Conservation (phyloP, 2,329 filamentous ascomycete genomes). For the Penicillium occitanis region DNA sequence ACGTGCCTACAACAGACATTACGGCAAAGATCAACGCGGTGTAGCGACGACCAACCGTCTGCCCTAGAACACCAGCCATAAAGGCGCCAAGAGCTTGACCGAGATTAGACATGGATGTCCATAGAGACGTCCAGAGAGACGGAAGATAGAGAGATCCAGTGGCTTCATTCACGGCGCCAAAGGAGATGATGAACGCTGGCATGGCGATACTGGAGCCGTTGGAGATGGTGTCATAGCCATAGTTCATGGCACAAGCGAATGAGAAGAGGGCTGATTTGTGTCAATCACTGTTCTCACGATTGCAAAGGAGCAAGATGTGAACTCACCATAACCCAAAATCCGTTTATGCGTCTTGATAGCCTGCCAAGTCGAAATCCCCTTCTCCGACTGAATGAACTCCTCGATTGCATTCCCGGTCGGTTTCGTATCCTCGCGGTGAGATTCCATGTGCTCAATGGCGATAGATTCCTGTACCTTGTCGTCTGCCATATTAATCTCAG, state of each 20-base stretch:
- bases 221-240: conserved; percentile 33
- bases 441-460: conserved; percentile 2
- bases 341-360: background rate
- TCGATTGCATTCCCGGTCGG: background rate
- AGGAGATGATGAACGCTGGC: conserved; percentile 25
- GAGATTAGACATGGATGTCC: conserved; percentile 28
- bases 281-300: no score
- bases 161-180: conserved; percentile 20
- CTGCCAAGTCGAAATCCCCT: conserved; percentile 4
- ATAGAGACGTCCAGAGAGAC: conserved; percentile 26
- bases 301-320: background rate
- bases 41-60: conserved; percentile 38
- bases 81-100: conserved; percentile 28
- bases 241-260: conserved; percentile 18
- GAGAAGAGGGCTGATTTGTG: background rate
- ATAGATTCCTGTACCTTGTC: conserved; percentile 1
- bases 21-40: conserved; percentile 34
- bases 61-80: conserved; percentile 34
- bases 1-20: conserved; percentile 24
- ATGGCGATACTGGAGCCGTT: conserved; percentile 27
- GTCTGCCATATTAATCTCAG: background rate
- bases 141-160: conserved; percentile 22
- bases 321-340: conserved; percentile 8
- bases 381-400: background rate
- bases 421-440: background rate